Percentiles rank a stretch among this genome's conserved stretches.
Evolutionary conservation across 352 stramenopile species (phyloP).

Genomic region (Globisporangium radiosum): DNA sequence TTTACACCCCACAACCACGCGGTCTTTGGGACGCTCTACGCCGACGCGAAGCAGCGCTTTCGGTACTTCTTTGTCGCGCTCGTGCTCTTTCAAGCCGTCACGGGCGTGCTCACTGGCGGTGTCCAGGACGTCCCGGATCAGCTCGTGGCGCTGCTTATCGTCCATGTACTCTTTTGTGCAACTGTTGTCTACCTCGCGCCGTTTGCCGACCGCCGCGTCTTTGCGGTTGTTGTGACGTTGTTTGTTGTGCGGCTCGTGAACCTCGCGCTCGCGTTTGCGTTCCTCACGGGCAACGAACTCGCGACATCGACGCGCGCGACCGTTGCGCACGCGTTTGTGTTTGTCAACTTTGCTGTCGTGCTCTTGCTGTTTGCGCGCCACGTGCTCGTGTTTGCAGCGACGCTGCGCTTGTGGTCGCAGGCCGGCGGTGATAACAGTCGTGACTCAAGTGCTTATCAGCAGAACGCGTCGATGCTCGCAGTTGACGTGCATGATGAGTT

Average conservation of each 20-base stretch:
- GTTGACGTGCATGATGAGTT: conserved; percentile 3
- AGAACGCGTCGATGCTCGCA: conserved; percentile 8
- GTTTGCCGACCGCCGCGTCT: conserved; percentile 31
- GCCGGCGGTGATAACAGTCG: background rate
- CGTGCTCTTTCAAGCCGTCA: conserved; percentile 38
- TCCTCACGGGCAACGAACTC: conserved; percentile 44
- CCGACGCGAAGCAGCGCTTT: conserved; percentile 35
- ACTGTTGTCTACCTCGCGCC: conserved; percentile 43
- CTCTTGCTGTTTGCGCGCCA: conserved; percentile 52
- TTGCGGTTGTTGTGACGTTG: conserved; percentile 29
- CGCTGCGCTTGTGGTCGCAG: conserved; percentile 40
- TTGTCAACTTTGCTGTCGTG: conserved; percentile 53
- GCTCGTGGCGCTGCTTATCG: conserved; percentile 41
- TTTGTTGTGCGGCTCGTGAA: conserved; percentile 44
- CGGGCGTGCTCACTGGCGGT: conserved; percentile 41
- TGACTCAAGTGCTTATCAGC: background rate
- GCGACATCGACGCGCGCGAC: conserved; percentile 22
- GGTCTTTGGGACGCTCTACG: conserved; percentile 56
- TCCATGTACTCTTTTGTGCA: conserved; percentile 45
- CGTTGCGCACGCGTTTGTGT: conserved; percentile 46
- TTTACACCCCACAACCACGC: conserved; percentile 45
- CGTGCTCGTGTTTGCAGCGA: conserved; percentile 46
- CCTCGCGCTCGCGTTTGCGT: conserved; percentile 42
- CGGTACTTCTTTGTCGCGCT: conserved; percentile 62
- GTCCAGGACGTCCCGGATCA: conserved; percentile 39